Conservation (phyloP, 1,284 basidiomycete species). For the Athelia psychrophila region DNA sequence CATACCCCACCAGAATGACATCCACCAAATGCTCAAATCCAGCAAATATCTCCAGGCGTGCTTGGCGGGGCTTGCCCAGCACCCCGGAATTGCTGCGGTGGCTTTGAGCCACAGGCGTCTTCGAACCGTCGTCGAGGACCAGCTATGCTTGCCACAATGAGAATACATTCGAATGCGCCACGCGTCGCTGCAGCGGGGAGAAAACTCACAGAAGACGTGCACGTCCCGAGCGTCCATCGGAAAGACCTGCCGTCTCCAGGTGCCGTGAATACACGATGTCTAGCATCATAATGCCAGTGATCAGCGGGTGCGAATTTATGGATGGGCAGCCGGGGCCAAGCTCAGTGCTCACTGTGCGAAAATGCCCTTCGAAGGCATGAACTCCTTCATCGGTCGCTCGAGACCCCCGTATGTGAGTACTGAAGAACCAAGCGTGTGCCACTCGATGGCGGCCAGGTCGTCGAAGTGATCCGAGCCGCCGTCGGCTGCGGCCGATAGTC, state of each 20-base stretch:
- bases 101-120: conserved; percentile 24
- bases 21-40: conserved; percentile 28
- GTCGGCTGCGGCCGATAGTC: no score
- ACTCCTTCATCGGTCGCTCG: conserved; percentile 18
- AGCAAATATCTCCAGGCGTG: conserved; percentile 26
- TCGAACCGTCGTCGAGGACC: conserved; percentile 17
- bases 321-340: background rate
- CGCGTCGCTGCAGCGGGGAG: background rate
- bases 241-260: conserved; percentile 32
- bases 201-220: conserved; percentile 17
- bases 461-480: conserved; percentile 22
- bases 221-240: conserved; percentile 25
- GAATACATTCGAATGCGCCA: background rate
- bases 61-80: conserved; percentile 13
- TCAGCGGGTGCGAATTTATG: no score
- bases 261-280: conserved; percentile 27
- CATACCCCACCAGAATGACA: conserved; percentile 29
- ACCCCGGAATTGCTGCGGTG: conserved; percentile 15
- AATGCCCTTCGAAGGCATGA: conserved; percentile 14
- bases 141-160: conserved; percentile 15
- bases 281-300: conserved; percentile 5
- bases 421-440: conserved; percentile 21
- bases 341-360: conserved; percentile 18
- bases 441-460: conserved; percentile 26
- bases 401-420: conserved; percentile 20